A percentile compares a stretch with the other conserved stretches of the same genome.
Conservation (phyloP, 202 grass and related monocot species). For the Zoysia matrella region DNA sequence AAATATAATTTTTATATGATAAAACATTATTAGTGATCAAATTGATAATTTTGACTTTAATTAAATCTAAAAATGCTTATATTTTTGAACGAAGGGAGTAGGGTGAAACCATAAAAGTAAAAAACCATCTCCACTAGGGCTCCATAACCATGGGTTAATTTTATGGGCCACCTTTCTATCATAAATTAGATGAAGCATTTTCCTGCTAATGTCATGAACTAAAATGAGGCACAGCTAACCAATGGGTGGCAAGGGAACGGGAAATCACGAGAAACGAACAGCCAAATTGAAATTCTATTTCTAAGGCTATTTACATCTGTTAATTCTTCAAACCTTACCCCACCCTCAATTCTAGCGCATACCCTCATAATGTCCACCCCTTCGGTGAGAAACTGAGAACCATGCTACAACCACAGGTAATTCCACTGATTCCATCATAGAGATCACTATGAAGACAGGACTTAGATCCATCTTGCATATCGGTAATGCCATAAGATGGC, state of each 20-base stretch:
- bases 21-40: too few species aligned
- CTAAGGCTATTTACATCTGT: constrained; percentile 58
- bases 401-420: constrained; percentile 33
- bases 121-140: too few species aligned
- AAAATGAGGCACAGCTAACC: constrained; percentile 10
- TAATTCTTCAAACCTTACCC: constrained; percentile 28
- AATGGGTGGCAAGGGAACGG: background rate
- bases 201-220: constrained; percentile 18
- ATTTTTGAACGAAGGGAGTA: too few species aligned
- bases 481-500: constrained; percentile 28
- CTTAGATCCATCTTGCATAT: constrained; percentile 29
- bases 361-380: background rate
- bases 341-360: constrained; percentile 22
- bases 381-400: constrained; percentile 17
- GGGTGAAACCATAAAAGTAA: too few species aligned
- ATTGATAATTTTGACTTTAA: too few species aligned
- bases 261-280: background rate
- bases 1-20: too few species aligned
- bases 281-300: constrained; percentile 39
- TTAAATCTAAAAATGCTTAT: too few species aligned
- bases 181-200: constrained; percentile 7
- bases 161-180: background rate
- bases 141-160: too few species aligned
- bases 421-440: constrained; percentile 14
- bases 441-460: constrained; percentile 31